Percentiles rank a stretch among this genome's conserved stretches.
These are phyloP conservation scores for Nectriaceae sp. DNA, from an alignment of 2,329 filamentous ascomycete genomes.

Conservation along the genomic window DNA sequence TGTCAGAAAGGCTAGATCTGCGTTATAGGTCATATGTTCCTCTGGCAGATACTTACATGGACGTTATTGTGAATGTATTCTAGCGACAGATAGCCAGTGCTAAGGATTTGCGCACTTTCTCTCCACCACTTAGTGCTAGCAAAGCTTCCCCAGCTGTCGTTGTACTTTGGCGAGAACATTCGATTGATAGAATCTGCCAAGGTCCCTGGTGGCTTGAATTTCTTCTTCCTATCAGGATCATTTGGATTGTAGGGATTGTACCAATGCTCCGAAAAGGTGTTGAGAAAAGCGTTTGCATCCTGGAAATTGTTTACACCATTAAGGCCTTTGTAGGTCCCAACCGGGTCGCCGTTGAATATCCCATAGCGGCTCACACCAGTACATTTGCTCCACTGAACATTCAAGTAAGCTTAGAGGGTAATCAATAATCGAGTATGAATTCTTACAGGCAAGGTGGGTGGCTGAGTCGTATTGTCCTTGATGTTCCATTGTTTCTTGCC, in stretches of 20 bases:
- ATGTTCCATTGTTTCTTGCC: constrained; percentile 17
- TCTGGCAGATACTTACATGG: constrained; percentile 25
- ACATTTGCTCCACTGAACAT: constrained; percentile 6
- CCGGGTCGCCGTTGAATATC: neutral
- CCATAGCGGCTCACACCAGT: constrained; percentile 9
- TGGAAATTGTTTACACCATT: constrained; percentile 6
- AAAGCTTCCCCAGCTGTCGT: constrained; percentile 24
- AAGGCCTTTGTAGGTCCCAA: constrained; percentile 3
- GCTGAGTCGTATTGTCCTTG: neutral
- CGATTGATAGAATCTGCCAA: constrained; percentile 24
- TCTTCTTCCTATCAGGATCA: neutral
- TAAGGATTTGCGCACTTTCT: neutral
- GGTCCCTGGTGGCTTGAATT: constrained; percentile 22
- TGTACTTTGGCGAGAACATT: constrained; percentile 25
- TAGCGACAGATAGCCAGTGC: constrained; percentile 23
- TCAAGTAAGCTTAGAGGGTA: neutral
- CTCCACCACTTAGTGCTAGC: constrained; percentile 5
- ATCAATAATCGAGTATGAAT: no score
- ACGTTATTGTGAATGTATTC: constrained; percentile 44
- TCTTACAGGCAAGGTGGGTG: constrained; percentile 5
- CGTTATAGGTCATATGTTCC: neutral
- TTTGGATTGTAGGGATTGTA: neutral
- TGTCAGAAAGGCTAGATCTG: neutral
- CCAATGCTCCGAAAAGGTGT: neutral
- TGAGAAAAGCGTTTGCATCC: neutral